Evolutionary conservation across 306 rosid genomes (phyloP).

Genomic region (Casuarina glauca): DNA sequence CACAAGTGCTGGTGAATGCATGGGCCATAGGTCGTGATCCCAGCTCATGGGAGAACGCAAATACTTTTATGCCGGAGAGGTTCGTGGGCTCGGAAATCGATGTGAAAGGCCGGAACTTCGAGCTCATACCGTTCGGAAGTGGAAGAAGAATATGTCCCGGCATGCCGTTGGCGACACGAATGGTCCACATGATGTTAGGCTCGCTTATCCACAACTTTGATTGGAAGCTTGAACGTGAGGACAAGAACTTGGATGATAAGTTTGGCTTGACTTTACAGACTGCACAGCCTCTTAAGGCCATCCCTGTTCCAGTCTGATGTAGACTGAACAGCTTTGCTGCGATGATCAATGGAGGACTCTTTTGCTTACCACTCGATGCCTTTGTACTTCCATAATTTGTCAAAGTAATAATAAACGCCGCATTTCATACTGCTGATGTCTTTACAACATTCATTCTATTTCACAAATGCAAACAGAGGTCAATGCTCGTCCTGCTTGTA

Average conservation of each 20-base stretch:
- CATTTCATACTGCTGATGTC: no score
- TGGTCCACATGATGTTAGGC: conserved; percentile 52
- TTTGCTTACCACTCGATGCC: no score
- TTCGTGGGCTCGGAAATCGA: conserved; percentile 48
- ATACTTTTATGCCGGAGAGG: conserved; percentile 52
- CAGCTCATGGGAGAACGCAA: conserved; percentile 37
- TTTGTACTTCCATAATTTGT: no score
- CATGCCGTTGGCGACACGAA: conserved; percentile 44
- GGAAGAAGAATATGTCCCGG: conserved; percentile 55
- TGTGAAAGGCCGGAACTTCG: conserved; percentile 43
- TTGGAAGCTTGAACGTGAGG: conserved; percentile 58
- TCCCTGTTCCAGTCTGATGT: conserved; percentile 25
- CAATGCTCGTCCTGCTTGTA: no score
- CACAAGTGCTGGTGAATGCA: conserved; percentile 43
- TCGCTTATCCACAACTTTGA: conserved; percentile 50
- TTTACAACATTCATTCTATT: no score
- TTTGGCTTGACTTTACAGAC: conserved; percentile 43
- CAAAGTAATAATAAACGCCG: no score
- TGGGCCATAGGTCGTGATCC: conserved; percentile 55
- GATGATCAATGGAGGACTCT: no score
- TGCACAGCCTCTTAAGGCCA: conserved; percentile 39
- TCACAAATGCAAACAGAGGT: no score
- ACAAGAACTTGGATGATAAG: conserved; percentile 52
- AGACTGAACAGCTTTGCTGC: no score
- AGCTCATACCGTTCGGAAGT: conserved; percentile 52